Evolutionary conservation across 108 stramenopile genomes (phyloP), one percentile per base, ranked within the genome.

Genomic region (Conticribra guillardii): DNA sequence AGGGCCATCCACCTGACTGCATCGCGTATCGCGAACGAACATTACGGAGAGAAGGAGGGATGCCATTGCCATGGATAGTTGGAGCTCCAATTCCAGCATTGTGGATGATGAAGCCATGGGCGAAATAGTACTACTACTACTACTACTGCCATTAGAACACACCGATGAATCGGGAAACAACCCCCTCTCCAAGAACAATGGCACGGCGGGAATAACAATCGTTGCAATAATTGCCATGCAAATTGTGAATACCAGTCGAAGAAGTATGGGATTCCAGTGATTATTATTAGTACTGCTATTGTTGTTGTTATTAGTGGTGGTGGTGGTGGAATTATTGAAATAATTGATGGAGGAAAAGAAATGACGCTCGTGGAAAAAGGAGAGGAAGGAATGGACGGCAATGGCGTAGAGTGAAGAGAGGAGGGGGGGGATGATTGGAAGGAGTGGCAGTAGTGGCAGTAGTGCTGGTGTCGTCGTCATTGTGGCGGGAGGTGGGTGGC

Each of bases 1-100:
- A 0, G 77, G 77, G 15, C 77, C 77, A 44, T 74, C 52, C 41
- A 74, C 66, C 26, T 79, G 65, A 0, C 32, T 54, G n/a, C 66
- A 44, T 46, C 77, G 64, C 24, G 73, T 74, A 27, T 61, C 32
- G 14, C 32, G 1, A 19, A 73, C 52, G 0, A 74, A 28, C 30
- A 18, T 48, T 17, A 58, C 26, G 54, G 67, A 73, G 3, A 19
- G 15, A 21, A 24, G 2, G 23, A 67, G n/a, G 15, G 52, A 56
- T 44, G 24, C 3, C 47, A 49, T 17, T 21, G 15, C 7, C 8
- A 51, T 55, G 7, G 27, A 46, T 34, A 72, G 21, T n/a, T 21
- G 0, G 17, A 34, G 2, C 3, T 17, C 45, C 1, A 49, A 62
- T 3, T n/a, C n/a, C n/a, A n/a, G n/a, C n/a, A n/a, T n/a, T n/a